A percentile compares a stretch with the other conserved stretches of the same genome.
These are phyloP conservation scores for Limnomonas spitsbergensis DNA, from an alignment of 139 green algal species.

Conservation along the genomic window DNA sequence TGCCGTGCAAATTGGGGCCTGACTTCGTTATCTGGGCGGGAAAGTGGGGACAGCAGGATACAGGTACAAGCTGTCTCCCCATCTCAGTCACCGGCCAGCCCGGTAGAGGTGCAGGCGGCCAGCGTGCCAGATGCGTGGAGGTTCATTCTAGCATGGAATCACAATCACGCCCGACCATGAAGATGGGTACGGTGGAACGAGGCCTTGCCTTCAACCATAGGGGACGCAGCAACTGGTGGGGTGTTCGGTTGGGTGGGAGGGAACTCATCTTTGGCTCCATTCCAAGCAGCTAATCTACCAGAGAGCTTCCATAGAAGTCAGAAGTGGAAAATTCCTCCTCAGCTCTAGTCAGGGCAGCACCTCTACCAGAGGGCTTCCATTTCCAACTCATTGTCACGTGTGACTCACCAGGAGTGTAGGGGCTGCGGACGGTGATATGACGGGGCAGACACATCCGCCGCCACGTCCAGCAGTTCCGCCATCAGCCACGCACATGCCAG, in stretches of 20 bases:
- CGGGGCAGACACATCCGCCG: slow-evolving; percentile 19
- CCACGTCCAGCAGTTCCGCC: slow-evolving; percentile 63
- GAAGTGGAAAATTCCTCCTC: no score
- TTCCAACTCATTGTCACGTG: no score
- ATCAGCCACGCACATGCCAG: slow-evolving; percentile 77
- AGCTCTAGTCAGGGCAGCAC: not conserved
- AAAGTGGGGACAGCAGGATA: no score
- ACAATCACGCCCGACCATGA: not conserved
- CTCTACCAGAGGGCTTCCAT: no score
- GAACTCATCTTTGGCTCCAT: no score
- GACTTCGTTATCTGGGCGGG: no score
- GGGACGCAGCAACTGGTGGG: no score
- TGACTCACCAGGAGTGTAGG: slow-evolving; percentile 65
- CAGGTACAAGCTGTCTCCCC: slow-evolving; percentile 17
- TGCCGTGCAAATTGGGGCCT: no score
- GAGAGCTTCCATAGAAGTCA: no score
- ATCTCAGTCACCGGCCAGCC: slow-evolving; percentile 24
- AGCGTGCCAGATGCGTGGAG: slow-evolving; percentile 28
- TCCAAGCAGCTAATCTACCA: no score
- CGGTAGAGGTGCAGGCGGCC: not conserved
- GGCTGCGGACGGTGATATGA: slow-evolving; percentile 32
- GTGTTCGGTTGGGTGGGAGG: no score
- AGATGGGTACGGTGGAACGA: not conserved
- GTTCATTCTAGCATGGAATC: slow-evolving; percentile 14
- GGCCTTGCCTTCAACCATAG: not conserved